phyloP scores from a whole-genome alignment of 2,329 filamentous ascomycete species.

The Talaromyces islandicus region DNA sequence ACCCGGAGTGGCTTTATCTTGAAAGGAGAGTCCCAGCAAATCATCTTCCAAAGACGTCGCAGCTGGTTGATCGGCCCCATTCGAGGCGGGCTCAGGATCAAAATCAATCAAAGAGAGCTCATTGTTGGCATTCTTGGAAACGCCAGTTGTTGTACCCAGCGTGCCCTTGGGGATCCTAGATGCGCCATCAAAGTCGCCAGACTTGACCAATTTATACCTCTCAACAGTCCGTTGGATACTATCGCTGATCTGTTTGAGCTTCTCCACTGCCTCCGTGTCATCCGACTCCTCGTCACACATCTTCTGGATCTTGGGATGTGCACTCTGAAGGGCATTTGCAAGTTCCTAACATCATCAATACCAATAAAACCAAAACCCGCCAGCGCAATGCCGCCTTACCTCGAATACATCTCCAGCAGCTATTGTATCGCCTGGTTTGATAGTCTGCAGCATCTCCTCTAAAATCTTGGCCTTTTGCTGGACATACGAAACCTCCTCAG shows the following conservation, averaged over 20 bases:
- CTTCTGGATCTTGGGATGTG: slow-evolving; percentile 97
- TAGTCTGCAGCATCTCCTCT: slow-evolving; percentile 85
- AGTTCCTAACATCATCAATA: slow-evolving; percentile 57
- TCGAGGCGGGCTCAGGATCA: slow-evolving; percentile 51
- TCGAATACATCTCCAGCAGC: slow-evolving; percentile 63
- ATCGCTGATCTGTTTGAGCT: slow-evolving; percentile 95
- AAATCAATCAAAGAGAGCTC: slow-evolving; percentile 95
- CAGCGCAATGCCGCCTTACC: slow-evolving; percentile 32
- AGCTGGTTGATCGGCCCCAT: slow-evolving; percentile 43
- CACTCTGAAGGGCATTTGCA: slow-evolving; percentile 79
- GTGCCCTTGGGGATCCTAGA: slow-evolving; percentile 78
- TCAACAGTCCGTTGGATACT: slow-evolving; percentile 97
- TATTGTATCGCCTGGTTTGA: slow-evolving; percentile 75
- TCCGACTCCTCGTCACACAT: slow-evolving; percentile 99
- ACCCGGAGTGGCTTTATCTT: slow-evolving; percentile 63
- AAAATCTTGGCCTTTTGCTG: slow-evolving; percentile 90
- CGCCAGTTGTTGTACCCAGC: slow-evolving; percentile 59
- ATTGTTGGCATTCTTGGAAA: slow-evolving; percentile 61
- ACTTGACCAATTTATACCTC: slow-evolving; percentile 91
- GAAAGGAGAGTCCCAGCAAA: slow-evolving; percentile 78
- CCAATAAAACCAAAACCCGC: not conserved
- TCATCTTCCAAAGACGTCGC: slow-evolving; percentile 77
- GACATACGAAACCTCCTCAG: slow-evolving; percentile 88
- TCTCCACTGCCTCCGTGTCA: slow-evolving; percentile 90
- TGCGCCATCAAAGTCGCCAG: slow-evolving; percentile 81